phyloP scores from a whole-genome alignment of 257 asterid species.

The Scutellaria galericulata region DNA sequence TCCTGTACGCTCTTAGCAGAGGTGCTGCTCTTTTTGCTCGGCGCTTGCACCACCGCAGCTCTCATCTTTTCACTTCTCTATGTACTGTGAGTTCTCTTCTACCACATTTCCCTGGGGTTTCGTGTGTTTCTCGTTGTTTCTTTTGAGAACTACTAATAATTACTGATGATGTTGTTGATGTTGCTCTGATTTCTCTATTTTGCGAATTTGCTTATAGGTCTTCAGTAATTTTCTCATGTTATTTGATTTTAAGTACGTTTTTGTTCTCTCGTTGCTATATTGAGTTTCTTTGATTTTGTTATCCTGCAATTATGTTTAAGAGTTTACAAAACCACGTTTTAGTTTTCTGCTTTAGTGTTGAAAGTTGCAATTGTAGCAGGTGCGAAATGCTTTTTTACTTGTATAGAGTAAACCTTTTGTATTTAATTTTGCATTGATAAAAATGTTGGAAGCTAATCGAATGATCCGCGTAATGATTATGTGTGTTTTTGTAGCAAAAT shows the following conservation, averaged over 20 bases:
- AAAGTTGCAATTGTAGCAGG: background rate
- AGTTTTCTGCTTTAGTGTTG: conserved; percentile 4
- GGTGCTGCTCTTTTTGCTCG: conserved; percentile 35
- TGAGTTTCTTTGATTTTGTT: background rate
- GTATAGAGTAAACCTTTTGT: background rate
- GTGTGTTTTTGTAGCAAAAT: background rate
- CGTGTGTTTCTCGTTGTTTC: background rate
- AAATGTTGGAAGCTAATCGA: background rate
- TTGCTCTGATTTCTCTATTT: background rate
- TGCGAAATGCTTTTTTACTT: background rate
- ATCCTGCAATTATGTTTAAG: background rate
- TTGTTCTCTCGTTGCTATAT: background rate
- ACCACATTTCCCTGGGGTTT: background rate
- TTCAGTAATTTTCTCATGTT: background rate
- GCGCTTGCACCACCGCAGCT: conserved; percentile 27
- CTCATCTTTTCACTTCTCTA: conserved; percentile 30
- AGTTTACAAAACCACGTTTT: conserved; percentile 21
- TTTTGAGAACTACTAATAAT: background rate
- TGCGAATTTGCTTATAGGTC: too few relatives aligned
- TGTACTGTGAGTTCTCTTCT: conserved; percentile 36
- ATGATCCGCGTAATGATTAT: background rate
- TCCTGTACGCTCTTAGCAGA: conserved; percentile 30
- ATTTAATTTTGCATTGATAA: background rate
- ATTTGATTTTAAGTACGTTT: background rate
- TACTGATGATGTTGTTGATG: background rate